These are phyloP conservation scores for Xylaria sp. DNA, from an alignment of 2,329 filamentous ascomycete genomes.

Conservation along the genomic window DNA sequence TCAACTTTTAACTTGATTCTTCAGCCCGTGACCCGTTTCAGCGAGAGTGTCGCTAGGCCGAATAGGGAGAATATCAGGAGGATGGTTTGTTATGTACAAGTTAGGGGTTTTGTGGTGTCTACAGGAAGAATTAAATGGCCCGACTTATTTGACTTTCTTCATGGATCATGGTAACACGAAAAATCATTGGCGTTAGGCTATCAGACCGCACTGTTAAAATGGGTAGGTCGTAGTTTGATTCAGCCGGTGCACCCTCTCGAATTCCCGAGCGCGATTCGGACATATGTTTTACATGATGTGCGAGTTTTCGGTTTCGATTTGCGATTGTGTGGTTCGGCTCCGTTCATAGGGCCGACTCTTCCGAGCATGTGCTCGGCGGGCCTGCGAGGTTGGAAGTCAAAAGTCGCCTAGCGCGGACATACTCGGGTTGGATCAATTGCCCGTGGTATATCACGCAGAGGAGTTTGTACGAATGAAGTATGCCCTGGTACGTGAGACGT, in stretches of 20 bases:
- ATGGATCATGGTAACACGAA: not conserved
- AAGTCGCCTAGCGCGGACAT: constrained; percentile 19
- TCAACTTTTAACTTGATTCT: constrained; percentile 12
- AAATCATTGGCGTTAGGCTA: not conserved
- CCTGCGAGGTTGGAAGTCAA: constrained; percentile 4
- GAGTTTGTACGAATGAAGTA: constrained; percentile 51
- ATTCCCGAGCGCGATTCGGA: constrained; percentile 14
- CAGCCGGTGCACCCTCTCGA: constrained; percentile 2
- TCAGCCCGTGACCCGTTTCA: constrained; percentile 7
- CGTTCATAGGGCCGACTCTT: constrained; percentile 17
- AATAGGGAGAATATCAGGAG: not conserved
- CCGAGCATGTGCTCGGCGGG: constrained; percentile 23
- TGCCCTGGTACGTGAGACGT: constrained; percentile 43
- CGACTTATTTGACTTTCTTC: not conserved
- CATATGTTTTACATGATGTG: constrained; percentile 2
- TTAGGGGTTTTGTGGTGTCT: constrained; percentile 15
- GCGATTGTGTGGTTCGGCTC: constrained; percentile 13
- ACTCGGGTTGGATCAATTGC: constrained; percentile 7
- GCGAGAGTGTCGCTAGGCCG: not conserved
- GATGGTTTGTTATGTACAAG: constrained; percentile 25
- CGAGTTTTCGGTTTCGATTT: constrained; percentile 14
- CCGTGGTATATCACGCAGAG: constrained; percentile 39
- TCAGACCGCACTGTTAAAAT: not conserved
- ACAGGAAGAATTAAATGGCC: constrained; percentile 5
- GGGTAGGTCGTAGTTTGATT: not conserved